phyloP scores from a whole-genome alignment of 495 filamentous ascomycete genomes.

The Penicillium canariense region DNA sequence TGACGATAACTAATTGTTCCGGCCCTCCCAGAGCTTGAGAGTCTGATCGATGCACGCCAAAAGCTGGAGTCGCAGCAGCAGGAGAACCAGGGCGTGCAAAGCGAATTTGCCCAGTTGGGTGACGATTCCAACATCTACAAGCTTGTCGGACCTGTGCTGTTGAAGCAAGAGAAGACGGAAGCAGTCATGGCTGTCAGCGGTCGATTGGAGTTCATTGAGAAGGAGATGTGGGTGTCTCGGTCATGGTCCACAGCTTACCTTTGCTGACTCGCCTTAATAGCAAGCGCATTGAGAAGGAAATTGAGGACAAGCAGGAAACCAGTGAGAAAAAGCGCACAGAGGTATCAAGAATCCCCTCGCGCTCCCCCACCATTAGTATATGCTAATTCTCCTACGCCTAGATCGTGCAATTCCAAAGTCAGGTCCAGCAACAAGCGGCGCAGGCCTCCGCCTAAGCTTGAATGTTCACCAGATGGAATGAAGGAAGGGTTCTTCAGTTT shows the following conservation, averaged over 20 bases:
- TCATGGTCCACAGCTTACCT: background rate
- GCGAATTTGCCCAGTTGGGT: constrained; percentile 79
- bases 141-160: constrained; percentile 82
- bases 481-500: background rate
- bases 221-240: constrained; percentile 72
- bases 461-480: background rate
- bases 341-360: constrained; percentile 36
- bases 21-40: constrained; percentile 64
- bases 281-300: constrained; percentile 76
- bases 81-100: constrained; percentile 86
- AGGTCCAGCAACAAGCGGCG: constrained; percentile 39
- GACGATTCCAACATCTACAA: constrained; percentile 91
- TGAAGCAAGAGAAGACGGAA: constrained; percentile 91
- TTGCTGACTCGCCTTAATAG: constrained; percentile 44
- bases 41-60: constrained; percentile 75
- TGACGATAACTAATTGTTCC: constrained; percentile 11
- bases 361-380: background rate
- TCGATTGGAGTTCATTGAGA: constrained; percentile 85
- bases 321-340: constrained; percentile 77
- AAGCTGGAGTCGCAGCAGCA: constrained; percentile 91
- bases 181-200: constrained; percentile 86
- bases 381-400: constrained; percentile 24
- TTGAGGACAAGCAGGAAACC: constrained; percentile 74
- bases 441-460: constrained; percentile 35
- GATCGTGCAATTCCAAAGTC: constrained; percentile 46